These are phyloP conservation scores for Fusarium sp. DNA, from an alignment of 2,329 filamentous ascomycete species.

Conservation along the genomic window DNA sequence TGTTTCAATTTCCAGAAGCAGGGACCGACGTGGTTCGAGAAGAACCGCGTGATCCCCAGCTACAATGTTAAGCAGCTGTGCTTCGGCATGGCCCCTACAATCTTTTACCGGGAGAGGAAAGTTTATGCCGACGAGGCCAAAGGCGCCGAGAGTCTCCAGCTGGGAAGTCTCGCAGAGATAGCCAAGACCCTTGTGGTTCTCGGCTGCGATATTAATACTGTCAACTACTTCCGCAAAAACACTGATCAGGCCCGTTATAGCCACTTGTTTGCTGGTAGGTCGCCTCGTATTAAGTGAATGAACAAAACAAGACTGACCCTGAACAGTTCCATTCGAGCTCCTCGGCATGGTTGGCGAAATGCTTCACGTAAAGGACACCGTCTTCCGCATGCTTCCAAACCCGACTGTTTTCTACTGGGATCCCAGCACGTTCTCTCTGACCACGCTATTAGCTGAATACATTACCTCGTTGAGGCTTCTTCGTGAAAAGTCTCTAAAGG, in stretches of 20 bases:
- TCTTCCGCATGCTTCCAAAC: conserved; percentile 61
- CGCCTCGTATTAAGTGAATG: rapidly evolving
- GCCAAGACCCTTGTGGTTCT: conserved; percentile 56
- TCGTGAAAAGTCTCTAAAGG: background rate
- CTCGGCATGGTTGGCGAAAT: conserved; percentile 59
- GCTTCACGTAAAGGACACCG: conserved; percentile 55
- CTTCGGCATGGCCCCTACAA: conserved; percentile 59
- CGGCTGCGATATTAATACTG: conserved; percentile 57
- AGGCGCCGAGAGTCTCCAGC: conserved; percentile 46
- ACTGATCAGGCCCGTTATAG: conserved; percentile 34
- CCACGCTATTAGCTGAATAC: conserved; percentile 27
- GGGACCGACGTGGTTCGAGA: conserved; percentile 55
- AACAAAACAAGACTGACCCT: background rate
- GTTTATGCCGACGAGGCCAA: conserved; percentile 45
- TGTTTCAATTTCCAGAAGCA: conserved; percentile 59
- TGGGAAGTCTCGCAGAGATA: conserved; percentile 56
- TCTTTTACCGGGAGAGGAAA: conserved; percentile 52
- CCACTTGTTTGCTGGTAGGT: conserved; percentile 41
- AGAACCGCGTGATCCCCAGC: conserved; percentile 56
- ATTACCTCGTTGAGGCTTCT: background rate
- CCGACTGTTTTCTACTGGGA: conserved; percentile 51
- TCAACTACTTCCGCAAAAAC: conserved; percentile 50
- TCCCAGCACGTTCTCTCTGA: conserved; percentile 32
- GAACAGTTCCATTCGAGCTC: conserved; percentile 46
- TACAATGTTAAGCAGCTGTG: conserved; percentile 57